Evolutionary conservation across 1,139 yeast genomes (phyloP).

Genomic region (Pneumocystis carinii): DNA sequence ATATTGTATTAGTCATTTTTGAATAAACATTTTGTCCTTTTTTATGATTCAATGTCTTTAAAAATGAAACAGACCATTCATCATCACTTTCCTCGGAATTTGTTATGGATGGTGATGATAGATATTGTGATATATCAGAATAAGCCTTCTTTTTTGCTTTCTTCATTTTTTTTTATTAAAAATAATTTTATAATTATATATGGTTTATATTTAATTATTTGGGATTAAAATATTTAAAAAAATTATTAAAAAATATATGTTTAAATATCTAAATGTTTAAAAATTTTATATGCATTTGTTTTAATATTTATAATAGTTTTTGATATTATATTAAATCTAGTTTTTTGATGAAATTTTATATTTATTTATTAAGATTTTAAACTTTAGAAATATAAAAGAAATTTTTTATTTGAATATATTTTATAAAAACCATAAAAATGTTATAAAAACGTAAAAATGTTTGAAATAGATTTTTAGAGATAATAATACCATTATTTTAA

Average conservation of each 20-base stretch:
- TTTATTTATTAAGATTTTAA: too few relatives aligned
- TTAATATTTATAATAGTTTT: too few relatives aligned
- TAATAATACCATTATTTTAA: not conserved
- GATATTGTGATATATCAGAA: not conserved
- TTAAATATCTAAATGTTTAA: not conserved
- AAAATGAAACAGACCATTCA: not conserved
- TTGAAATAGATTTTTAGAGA: not conserved
- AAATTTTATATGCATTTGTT: not conserved
- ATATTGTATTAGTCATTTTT: not conserved
- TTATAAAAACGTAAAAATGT: too few relatives aligned
- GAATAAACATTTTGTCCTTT: not conserved
- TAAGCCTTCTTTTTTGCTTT: not conserved
- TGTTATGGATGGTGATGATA: not conserved
- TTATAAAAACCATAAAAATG: too few relatives aligned
- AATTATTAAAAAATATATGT: not conserved
- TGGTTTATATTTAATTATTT: not conserved
- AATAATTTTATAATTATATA: not conserved
- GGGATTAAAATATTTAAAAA: not conserved
- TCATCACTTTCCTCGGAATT: not conserved
- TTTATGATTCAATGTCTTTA: not conserved
- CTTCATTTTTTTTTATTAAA: not conserved
- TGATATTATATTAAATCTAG: too few relatives aligned
- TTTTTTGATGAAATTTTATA: too few relatives aligned
- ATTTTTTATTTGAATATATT: too few relatives aligned
- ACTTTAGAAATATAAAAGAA: too few relatives aligned